phyloP scores from a whole-genome alignment of 768 basidiomycete species.

The Naganishia vaughanmartiniae region DNA sequence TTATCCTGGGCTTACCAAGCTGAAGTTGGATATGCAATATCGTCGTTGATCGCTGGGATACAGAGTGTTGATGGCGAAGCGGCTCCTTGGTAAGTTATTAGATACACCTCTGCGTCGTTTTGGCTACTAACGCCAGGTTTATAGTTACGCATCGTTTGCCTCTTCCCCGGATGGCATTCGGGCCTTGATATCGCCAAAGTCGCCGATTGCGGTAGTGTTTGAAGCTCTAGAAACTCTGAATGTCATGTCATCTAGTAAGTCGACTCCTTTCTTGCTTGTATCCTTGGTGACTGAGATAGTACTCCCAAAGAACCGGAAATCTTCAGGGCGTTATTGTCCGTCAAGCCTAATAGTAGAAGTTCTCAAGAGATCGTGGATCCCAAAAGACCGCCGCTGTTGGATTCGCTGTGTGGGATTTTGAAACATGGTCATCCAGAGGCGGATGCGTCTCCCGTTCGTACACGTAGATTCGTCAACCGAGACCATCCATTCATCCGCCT shows the following conservation, averaged over 20 bases:
- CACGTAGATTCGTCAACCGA: not conserved
- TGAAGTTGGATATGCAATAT: constrained; percentile 5
- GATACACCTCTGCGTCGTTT: not conserved
- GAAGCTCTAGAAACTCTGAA: constrained; percentile 11
- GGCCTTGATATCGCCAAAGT: not conserved
- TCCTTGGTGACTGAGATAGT: not conserved
- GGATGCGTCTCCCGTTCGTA: not conserved
- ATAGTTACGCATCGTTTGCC: not conserved
- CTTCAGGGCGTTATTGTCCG: constrained; percentile 9
- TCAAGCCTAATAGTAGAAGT: constrained; percentile 1
- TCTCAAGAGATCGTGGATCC: constrained; percentile 7
- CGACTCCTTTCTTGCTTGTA: not conserved
- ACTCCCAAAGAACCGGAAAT: not conserved
- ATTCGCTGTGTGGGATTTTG: constrained; percentile 1
- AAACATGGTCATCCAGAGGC: constrained; percentile 13
- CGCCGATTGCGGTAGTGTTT: constrained; percentile 13
- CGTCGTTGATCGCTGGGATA: not conserved
- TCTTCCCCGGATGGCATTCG: constrained; percentile 12
- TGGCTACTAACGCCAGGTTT: not conserved
- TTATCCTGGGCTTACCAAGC: constrained; percentile 1
- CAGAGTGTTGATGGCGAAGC: not conserved
- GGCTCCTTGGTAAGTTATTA: not conserved
- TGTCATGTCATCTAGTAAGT: constrained; percentile 6
- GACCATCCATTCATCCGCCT: not conserved
- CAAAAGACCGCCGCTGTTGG: constrained; percentile 7